Conservation (phyloP, 2,329 filamentous ascomycete genomes). For the Ophiostoma perfectum region DNA sequence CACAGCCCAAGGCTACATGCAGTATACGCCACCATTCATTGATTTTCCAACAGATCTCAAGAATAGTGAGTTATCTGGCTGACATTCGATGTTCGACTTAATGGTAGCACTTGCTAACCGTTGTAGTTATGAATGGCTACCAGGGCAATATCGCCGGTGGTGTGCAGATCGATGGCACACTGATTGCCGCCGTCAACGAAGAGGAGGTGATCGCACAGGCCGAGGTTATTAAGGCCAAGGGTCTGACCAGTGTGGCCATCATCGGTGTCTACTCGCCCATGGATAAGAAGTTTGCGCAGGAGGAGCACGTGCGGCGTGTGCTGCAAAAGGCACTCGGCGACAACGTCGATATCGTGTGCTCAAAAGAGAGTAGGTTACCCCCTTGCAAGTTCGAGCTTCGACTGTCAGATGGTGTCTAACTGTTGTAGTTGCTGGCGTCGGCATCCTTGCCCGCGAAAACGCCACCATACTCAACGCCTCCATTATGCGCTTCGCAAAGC, state of each 20-base stretch:
- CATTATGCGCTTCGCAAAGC: conserved; percentile 43
- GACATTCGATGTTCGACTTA: not conserved
- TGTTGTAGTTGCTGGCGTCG: conserved; percentile 31
- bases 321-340: conserved; percentile 38
- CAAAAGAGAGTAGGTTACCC: conserved; percentile 29
- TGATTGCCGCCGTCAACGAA: conserved; percentile 43
- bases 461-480: conserved; percentile 50
- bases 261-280: conserved; percentile 55
- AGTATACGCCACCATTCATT: conserved; percentile 42
- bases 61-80: conserved; percentile 44
- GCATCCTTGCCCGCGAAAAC: conserved; percentile 47
- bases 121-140: not conserved
- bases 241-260: conserved; percentile 45
- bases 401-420: not conserved
- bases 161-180: conserved; percentile 46
- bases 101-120: not conserved
- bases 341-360: conserved; percentile 34
- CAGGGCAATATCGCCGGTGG: not conserved
- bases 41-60: conserved; percentile 40
- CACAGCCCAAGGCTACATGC: conserved; percentile 30
- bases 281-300: conserved; percentile 49
- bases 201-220: conserved; percentile 31
- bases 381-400: not conserved
- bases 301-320: conserved; percentile 47
- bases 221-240: conserved; percentile 28